phyloP scores from a whole-genome alignment of 768 basidiomycete species.

The Amyloporia xantha region DNA sequence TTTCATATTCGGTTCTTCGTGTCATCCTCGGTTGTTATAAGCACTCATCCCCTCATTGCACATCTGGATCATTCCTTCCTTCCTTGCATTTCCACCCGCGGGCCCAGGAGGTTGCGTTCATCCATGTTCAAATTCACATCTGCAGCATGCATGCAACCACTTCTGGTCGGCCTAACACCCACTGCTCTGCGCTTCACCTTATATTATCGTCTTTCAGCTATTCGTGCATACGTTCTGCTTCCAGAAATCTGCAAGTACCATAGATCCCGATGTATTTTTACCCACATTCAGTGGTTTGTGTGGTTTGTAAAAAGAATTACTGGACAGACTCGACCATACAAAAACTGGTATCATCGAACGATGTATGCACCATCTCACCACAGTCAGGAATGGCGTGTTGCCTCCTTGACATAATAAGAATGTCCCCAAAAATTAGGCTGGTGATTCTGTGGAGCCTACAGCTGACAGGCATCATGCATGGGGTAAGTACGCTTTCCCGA shows the following conservation, averaged over 20 bases:
- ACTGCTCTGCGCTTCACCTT: not conserved
- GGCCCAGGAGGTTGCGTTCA: constrained; percentile 9
- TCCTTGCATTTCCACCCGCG: constrained; percentile 4
- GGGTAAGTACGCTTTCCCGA: no score
- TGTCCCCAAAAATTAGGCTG: no score
- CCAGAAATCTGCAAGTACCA: not conserved
- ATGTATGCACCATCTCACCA: no score
- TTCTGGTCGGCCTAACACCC: constrained; percentile 1
- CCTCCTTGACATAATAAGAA: no score
- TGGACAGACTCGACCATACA: no score
- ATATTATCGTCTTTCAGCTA: constrained; percentile 14
- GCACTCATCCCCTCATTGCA: constrained; percentile 2
- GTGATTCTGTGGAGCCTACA: no score
- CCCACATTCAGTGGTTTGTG: constrained; percentile 2
- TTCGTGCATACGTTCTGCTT: not conserved
- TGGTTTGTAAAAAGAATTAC: no score
- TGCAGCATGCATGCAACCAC: constrained; percentile 4
- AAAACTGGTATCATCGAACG: no score
- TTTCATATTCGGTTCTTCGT: not conserved
- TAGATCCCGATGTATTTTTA: constrained; percentile 12
- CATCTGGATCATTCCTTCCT: constrained; percentile 6
- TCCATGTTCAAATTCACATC: not conserved
- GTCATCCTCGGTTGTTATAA: not conserved
- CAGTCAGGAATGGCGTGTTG: no score
- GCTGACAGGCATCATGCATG: no score